Conservation (phyloP, 306 rosid genomes). For the Hylodesmum podocarpum region DNA sequence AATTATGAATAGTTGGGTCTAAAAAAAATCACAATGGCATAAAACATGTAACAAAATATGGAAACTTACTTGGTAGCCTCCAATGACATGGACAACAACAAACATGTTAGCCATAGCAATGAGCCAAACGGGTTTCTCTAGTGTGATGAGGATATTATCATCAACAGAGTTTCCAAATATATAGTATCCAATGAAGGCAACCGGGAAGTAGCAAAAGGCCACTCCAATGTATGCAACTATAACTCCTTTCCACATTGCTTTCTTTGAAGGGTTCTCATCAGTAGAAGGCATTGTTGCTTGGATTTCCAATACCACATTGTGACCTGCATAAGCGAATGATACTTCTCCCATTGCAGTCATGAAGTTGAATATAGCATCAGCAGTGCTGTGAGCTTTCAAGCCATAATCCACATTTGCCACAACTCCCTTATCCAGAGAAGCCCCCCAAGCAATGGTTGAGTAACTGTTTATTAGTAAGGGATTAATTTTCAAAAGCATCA, state of each 20-base stretch:
- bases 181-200: constrained; percentile 65
- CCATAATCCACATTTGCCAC: constrained; percentile 47
- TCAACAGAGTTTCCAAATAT: constrained; percentile 52
- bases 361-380: constrained; percentile 51
- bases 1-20: background rate
- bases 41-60: too few species aligned
- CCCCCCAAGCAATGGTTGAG: constrained; percentile 79
- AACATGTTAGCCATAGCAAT: constrained; percentile 70
- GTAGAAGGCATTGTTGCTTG: constrained; percentile 93
- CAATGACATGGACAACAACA: constrained; percentile 74
- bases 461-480: constrained; percentile 39
- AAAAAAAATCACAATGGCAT: too few species aligned
- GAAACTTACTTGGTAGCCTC: constrained; percentile 70
- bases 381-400: constrained; percentile 7
- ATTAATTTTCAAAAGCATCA: background rate
- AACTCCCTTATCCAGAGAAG: constrained; percentile 48
- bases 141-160: constrained; percentile 39
- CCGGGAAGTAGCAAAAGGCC: constrained; percentile 78
- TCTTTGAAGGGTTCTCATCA: constrained; percentile 73
- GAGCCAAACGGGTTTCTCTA: constrained; percentile 66
- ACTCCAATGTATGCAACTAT: constrained; percentile 69
- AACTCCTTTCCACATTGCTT: constrained; percentile 89
- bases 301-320: constrained; percentile 82
- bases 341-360: constrained; percentile 70
- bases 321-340: constrained; percentile 90